Percentiles rank a stretch among this genome's conserved stretches.
Conservation (phyloP, 208 protist genomes). For the Acanthamoeba culbertsoni region DNA sequence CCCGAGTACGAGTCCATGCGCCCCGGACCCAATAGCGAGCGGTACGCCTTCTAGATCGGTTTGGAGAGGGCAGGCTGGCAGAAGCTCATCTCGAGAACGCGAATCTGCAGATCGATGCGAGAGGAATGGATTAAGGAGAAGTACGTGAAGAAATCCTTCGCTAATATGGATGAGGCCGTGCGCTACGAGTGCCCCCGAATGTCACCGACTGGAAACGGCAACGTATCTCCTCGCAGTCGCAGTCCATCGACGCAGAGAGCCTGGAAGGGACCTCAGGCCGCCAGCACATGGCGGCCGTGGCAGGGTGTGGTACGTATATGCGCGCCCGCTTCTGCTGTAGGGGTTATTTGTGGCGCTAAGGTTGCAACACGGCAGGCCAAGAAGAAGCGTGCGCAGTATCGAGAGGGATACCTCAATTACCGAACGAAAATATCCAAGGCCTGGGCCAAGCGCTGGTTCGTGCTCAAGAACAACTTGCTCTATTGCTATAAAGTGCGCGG, state of each 20-base stretch:
- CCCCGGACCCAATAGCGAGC: not conserved
- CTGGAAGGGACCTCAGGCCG: not conserved
- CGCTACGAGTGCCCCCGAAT: not conserved
- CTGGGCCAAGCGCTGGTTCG: constrained; percentile 53
- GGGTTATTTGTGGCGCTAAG: too few relatives aligned
- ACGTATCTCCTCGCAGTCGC: not conserved
- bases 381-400: constrained; percentile 39
- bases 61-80: not conserved
- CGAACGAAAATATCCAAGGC: constrained; percentile 38
- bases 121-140: constrained; percentile 50
- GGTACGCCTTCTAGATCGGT: not conserved
- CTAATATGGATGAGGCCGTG: not conserved
- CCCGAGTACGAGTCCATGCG: not conserved
- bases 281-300: not conserved
- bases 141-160: constrained; percentile 56
- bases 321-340: too few relatives aligned
- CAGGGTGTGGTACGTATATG: constrained; percentile 26
- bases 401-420: constrained; percentile 50
- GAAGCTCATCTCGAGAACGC: not conserved
- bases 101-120: not conserved
- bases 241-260: not conserved
- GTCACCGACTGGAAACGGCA: not conserved
- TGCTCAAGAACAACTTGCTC: not conserved
- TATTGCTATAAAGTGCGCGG: constrained; percentile 48
- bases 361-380: not conserved